Percentiles rank a stretch among this genome's conserved stretches.
phyloP scores from a whole-genome alignment of 768 basidiomycete species.

The Xerocomus spinulosus region DNA sequence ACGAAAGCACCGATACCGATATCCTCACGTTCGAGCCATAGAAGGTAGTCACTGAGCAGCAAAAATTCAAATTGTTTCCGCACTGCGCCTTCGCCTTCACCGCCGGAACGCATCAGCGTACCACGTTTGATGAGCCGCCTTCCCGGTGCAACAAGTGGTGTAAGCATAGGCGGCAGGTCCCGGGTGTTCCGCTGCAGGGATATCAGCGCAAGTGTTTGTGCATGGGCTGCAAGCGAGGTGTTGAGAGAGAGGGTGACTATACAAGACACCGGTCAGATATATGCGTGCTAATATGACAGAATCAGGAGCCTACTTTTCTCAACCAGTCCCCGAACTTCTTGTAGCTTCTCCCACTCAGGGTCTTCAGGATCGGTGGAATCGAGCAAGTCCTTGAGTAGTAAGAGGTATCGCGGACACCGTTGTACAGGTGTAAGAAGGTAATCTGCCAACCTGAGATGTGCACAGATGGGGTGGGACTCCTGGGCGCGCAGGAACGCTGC shows the following conservation, averaged over 20 bases:
- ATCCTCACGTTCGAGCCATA: slow-evolving; percentile 67
- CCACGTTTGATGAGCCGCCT: slow-evolving; percentile 74
- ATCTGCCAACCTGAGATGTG: slow-evolving; percentile 71
- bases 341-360: slow-evolving; percentile 61
- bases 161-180: slow-evolving; percentile 71
- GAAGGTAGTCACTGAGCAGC: slow-evolving; percentile 75
- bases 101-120: slow-evolving; percentile 43
- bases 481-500: slow-evolving; percentile 57
- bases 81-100: slow-evolving; percentile 40
- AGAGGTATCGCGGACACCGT: slow-evolving; percentile 80
- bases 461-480: slow-evolving; percentile 67
- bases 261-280: slow-evolving; percentile 9
- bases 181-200: slow-evolving; percentile 75
- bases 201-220: slow-evolving; percentile 69
- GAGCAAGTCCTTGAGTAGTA: slow-evolving; percentile 79
- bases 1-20: slow-evolving; percentile 19
- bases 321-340: slow-evolving; percentile 57
- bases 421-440: slow-evolving; percentile 88
- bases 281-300: not conserved
- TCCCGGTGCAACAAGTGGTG: slow-evolving; percentile 75
- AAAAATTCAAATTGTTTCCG: slow-evolving; percentile 60
- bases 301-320: slow-evolving; percentile 58
- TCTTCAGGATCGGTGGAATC: slow-evolving; percentile 59
- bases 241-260: slow-evolving; percentile 76
- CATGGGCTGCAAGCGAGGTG: slow-evolving; percentile 72